Evolutionary conservation across 495 filamentous ascomycete genomes (phyloP).

Genomic region (Aspergillus nanangensis): DNA sequence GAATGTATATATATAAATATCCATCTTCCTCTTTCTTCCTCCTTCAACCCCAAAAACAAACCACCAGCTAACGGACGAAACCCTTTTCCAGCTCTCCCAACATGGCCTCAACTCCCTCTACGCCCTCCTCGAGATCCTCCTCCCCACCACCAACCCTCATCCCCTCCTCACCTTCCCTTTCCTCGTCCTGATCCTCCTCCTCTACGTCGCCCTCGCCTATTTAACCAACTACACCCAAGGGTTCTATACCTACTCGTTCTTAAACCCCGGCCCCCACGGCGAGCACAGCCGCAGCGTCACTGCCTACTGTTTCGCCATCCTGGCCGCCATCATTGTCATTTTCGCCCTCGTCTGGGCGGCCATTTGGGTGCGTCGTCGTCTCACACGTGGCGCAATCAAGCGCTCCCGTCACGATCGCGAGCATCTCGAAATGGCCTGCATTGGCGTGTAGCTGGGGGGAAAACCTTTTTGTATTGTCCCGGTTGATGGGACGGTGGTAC

Average conservation of each 20-base stretch:
- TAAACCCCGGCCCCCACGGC: conserved; percentile 50
- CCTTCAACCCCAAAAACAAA: conserved; percentile 3
- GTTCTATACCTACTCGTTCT: conserved; percentile 73
- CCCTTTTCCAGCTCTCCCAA: conserved; percentile 52
- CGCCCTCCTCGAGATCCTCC: conserved; percentile 65
- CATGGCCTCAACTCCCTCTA: conserved; percentile 71
- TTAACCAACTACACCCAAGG: conserved; percentile 62
- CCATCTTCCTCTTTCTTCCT: too few species aligned
- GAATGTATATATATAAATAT: conserved; percentile 53
- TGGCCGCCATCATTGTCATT: conserved; percentile 56
- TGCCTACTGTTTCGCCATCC: conserved; percentile 54
- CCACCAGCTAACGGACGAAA: conserved; percentile 6
- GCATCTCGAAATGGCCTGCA: too few species aligned
- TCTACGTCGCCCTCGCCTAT: conserved; percentile 73
- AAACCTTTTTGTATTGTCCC: too few species aligned
- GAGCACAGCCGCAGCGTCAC: conserved; percentile 41
- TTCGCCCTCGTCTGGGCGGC: conserved; percentile 53
- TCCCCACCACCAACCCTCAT: conserved; percentile 57
- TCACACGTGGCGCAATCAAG: conserved; percentile 30
- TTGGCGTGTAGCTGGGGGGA: conserved; percentile 8
- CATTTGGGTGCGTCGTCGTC: conserved; percentile 47
- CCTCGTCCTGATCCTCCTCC: conserved; percentile 48
- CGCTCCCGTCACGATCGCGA: conserved; percentile 19
- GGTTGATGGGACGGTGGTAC: too few species aligned
- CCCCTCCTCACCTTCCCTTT: conserved; percentile 31